phyloP scores from a whole-genome alignment of 257 asterid genomes.

The Solanum verrucosum region DNA sequence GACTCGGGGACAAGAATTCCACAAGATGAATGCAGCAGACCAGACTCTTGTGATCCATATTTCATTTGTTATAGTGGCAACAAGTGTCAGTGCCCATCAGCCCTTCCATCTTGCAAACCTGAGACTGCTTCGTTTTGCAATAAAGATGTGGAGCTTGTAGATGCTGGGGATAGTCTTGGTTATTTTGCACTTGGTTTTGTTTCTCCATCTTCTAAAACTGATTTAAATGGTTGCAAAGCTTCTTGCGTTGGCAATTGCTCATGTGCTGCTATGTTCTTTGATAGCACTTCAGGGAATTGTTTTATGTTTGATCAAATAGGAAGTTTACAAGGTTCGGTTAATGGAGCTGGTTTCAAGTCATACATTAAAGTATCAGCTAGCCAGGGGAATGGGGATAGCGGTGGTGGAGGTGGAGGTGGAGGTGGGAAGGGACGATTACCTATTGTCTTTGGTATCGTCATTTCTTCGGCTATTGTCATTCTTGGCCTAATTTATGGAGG shows the following conservation, averaged over 20 bases:
- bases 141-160: slow-evolving; percentile 35
- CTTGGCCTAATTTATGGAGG: slow-evolving; percentile 38
- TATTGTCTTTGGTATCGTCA: slow-evolving; percentile 37
- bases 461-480: slow-evolving; percentile 36
- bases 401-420: slow-evolving; percentile 8
- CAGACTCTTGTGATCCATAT: slow-evolving; percentile 75
- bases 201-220: slow-evolving; percentile 41
- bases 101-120: slow-evolving; percentile 54
- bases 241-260: slow-evolving; percentile 62
- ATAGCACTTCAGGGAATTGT: slow-evolving; percentile 53
- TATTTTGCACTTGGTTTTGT: slow-evolving; percentile 54
- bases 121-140: slow-evolving; percentile 31
- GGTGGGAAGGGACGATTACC: slow-evolving; percentile 21
- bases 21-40: slow-evolving; percentile 54
- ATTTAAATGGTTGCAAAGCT: slow-evolving; percentile 60
- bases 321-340: slow-evolving; percentile 30
- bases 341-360: slow-evolving; percentile 24
- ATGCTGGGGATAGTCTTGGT: slow-evolving; percentile 48
- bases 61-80: slow-evolving; percentile 51
- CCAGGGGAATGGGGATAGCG: slow-evolving; percentile 3
- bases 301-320: slow-evolving; percentile 63
- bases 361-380: slow-evolving; percentile 31
- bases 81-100: slow-evolving; percentile 57
- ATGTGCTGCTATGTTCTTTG: slow-evolving; percentile 67
- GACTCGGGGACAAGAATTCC: slow-evolving; percentile 54